Conservation (phyloP, 352 stramenopile species). For the Achlya hypogyna region DNA sequence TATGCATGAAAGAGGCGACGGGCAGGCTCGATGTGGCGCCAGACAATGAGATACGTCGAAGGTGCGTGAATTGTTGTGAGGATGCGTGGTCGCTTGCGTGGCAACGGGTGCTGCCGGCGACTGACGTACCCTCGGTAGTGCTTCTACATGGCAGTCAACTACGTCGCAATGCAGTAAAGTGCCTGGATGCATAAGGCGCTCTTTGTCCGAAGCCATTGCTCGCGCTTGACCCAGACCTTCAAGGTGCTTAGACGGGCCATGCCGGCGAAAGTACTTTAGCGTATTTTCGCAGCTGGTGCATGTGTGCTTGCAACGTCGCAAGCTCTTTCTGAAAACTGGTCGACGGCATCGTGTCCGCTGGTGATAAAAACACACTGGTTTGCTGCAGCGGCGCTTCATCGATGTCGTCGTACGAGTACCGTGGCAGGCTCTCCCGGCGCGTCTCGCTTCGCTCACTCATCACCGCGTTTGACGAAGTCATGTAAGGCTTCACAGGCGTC, state of each 20-base stretch:
- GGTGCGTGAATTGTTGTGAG: neutral
- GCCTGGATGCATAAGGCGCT: constrained; percentile 41
- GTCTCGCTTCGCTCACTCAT: neutral
- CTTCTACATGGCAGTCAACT: neutral
- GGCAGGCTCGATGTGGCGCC: constrained; percentile 10
- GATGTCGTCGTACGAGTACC: neutral
- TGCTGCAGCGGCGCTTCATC: neutral
- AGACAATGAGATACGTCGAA: neutral
- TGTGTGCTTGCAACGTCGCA: constrained; percentile 34
- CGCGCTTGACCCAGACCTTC: constrained; percentile 61
- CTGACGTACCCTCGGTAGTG: neutral
- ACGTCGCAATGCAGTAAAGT: constrained; percentile 13
- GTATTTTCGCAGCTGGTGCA: constrained; percentile 55
- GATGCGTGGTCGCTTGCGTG: neutral
- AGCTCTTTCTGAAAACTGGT: constrained; percentile 18
- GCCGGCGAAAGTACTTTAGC: constrained; percentile 36
- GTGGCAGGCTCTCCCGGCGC: neutral
- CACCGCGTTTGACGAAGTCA: no score
- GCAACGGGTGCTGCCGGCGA: neutral
- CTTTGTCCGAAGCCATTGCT: constrained; percentile 43
- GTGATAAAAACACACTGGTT: neutral
- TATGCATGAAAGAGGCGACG: constrained; percentile 1
- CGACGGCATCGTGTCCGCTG: neutral
- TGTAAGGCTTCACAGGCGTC: no score
- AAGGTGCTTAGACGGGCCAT: neutral